Conservation (phyloP, 2,329 filamentous ascomycete species). For the Epichloe glyceriae region DNA sequence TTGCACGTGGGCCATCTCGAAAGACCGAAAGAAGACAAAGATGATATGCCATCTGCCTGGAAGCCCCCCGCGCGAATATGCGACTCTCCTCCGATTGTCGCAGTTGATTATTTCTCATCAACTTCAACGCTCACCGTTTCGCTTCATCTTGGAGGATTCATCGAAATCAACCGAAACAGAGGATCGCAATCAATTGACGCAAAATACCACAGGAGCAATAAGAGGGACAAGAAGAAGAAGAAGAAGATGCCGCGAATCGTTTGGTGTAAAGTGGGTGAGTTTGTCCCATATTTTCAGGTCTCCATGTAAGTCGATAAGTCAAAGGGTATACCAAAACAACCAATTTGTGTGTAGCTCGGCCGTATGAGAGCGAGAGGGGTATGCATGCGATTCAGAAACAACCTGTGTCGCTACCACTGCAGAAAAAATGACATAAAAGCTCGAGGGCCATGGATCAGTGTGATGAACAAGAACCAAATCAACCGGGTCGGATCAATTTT, state of each 20-base stretch:
- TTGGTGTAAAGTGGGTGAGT: neutral
- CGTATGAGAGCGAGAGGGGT: neutral
- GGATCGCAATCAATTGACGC: neutral
- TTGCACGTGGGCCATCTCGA: neutral
- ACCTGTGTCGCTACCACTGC: neutral
- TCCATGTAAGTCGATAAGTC: constrained; percentile 3
- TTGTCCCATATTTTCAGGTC: neutral
- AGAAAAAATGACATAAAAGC: neutral
- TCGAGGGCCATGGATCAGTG: neutral
- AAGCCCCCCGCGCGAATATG: neutral
- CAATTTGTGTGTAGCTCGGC: neutral
- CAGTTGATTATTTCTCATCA: neutral
- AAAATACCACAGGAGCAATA: neutral
- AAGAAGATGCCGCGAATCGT: neutral
- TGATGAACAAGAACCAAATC: neutral
- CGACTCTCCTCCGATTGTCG: neutral
- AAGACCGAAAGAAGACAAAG: neutral
- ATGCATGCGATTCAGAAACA: constrained; percentile 1
- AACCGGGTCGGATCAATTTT: neutral
- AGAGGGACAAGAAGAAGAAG: neutral
- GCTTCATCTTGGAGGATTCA: neutral
- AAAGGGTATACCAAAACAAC: constrained; percentile 17
- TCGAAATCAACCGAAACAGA: neutral
- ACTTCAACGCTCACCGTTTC: neutral
- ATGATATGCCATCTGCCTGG: neutral